phyloP scores from a whole-genome alignment of 306 rosid species.

The Medicago arabica region DNA sequence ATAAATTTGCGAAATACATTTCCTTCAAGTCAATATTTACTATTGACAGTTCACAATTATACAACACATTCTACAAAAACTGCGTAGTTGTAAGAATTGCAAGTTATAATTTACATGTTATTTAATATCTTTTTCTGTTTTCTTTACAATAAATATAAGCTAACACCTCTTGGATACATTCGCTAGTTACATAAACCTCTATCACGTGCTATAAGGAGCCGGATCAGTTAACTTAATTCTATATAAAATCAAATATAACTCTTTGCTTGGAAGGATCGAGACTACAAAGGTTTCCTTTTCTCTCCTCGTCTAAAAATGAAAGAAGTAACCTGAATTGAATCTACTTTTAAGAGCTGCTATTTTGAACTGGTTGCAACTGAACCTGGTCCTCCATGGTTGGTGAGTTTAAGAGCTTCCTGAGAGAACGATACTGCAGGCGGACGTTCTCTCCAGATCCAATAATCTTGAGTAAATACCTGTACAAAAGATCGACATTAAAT shows the following conservation, averaged over 20 bases:
- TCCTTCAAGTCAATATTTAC: background rate
- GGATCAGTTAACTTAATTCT: conserved; percentile 42
- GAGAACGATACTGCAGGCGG: conserved; percentile 94
- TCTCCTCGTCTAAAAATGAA: conserved; percentile 33
- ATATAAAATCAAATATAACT: conserved; percentile 34
- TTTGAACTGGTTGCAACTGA: conserved; percentile 64
- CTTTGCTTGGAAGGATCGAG: conserved; percentile 34
- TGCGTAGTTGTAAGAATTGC: conserved; percentile 21
- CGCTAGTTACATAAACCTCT: conserved; percentile 46
- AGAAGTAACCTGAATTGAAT: conserved; percentile 34
- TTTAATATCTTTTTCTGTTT: conserved; percentile 36
- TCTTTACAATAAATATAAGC: conserved; percentile 49
- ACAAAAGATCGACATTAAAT: conserved; percentile 24
- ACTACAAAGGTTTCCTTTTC: conserved; percentile 38
- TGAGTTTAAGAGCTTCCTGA: conserved; percentile 70
- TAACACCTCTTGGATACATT: conserved; percentile 5
- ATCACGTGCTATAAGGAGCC: conserved; percentile 46
- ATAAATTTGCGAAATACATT: background rate
- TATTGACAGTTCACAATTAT: background rate
- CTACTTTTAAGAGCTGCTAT: conserved; percentile 55
- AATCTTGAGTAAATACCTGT: conserved; percentile 93
- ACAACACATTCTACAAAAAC: conserved; percentile 19
- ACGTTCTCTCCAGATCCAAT: conserved; percentile 87
- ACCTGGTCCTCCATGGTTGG: conserved; percentile 50
- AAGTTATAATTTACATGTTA: conserved; percentile 49